Evolutionary conservation across 805 yeast species (phyloP).

Genomic region (Candida bentonensis): DNA sequence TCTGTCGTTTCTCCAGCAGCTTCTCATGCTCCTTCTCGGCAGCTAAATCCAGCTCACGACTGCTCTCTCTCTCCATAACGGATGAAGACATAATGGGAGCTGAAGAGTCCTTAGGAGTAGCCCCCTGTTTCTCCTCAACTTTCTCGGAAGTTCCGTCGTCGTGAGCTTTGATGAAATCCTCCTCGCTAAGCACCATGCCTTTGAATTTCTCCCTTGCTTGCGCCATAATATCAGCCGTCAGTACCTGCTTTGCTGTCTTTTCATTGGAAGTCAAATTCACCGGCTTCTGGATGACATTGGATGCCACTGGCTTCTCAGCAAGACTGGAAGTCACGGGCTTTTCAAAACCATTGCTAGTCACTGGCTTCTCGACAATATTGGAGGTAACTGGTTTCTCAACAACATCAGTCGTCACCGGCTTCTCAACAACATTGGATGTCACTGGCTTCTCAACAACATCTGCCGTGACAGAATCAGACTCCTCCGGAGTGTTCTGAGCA

Average conservation of each 20-base stretch:
- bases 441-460: slow-evolving; percentile 6
- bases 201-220: background rate
- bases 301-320: background rate
- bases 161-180: slow-evolving; percentile 12
- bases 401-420: slow-evolving; percentile 1
- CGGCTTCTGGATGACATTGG: no score
- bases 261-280: no score
- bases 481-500: background rate
- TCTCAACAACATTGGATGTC: background rate
- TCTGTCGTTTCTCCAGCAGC: slow-evolving; percentile 27
- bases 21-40: background rate
- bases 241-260: no score
- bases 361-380: slow-evolving; percentile 2
- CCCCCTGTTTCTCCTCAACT: background rate
- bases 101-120: background rate
- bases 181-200: slow-evolving; percentile 2
- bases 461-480: slow-evolving; percentile 6
- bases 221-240: background rate
- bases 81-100: background rate
- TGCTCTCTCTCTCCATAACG: background rate
- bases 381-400: slow-evolving; percentile 1
- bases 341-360: slow-evolving; percentile 1
- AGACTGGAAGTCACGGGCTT: slow-evolving; percentile 4
- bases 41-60: background rate
- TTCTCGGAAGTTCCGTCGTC: slow-evolving; percentile 13